phyloP scores from a whole-genome alignment of 345 rosid species.

The Gossypium sturtianum region DNA sequence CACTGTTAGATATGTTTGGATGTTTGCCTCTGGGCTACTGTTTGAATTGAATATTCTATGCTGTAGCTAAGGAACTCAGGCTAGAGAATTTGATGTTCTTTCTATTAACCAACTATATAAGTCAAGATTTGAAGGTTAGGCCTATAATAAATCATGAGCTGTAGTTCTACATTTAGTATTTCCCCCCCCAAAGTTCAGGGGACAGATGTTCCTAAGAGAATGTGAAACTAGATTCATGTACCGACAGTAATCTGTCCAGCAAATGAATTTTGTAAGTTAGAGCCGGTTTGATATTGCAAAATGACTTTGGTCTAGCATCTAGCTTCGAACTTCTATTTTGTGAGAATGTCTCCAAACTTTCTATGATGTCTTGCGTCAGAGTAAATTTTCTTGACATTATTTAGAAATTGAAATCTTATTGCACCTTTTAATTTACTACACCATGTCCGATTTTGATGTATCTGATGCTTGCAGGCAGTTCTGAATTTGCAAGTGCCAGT shows the following conservation, averaged over 20 bases:
- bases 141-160: not conserved
- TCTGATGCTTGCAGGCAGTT: conserved; percentile 79
- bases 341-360: not conserved
- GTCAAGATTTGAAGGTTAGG: not conserved
- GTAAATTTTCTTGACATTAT: not conserved
- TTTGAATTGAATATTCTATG: not conserved
- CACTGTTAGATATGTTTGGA: not conserved
- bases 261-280: not conserved
- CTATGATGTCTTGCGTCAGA: not conserved
- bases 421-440: not conserved
- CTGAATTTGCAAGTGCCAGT: conserved; percentile 90
- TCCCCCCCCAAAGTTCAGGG: not conserved
- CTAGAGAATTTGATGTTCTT: not conserved
- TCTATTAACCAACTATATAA: not conserved
- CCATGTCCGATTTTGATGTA: conserved; percentile 8
- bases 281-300: not conserved
- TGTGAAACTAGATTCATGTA: not conserved
- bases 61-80: not conserved
- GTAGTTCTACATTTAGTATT: not conserved
- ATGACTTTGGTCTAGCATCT: not conserved
- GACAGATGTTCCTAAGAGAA: not conserved
- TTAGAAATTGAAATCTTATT: not conserved
- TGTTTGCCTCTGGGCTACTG: not conserved
- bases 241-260: not conserved
- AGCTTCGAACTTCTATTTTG: not conserved